Base-by-base conservation (phyloP, 2,329 filamentous ascomycete species). In the Cladosporium sp. region DNA sequence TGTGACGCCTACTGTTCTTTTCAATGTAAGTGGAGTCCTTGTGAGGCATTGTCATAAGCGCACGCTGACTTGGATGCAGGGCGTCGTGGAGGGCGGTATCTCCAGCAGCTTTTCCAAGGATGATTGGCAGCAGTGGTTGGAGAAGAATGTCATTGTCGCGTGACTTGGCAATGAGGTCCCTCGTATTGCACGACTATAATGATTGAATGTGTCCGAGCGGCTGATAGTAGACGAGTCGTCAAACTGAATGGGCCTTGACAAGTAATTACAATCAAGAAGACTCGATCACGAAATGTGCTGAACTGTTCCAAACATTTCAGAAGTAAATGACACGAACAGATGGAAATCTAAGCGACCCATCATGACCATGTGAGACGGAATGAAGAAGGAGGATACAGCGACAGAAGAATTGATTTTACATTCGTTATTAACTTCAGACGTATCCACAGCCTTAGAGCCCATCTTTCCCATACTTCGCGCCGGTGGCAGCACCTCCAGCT, bases 1-100 rank as follows among this genome's bases (percentile, higher is more conserved):
- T 81, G 92, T 97, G 49, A 94, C 92, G 51, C 94, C 94, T 1
- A 97, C 93, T 0, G 92, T 94, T 24, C 84, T 96, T 59, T 93
- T 96, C 77, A 88, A 98, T 78, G 93, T 79, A 68, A 71, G 74
- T 60, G 28, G 12, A 2, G 11, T 21, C 2, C 10, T 5, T 8
- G 52, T 93, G 93, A 1, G 97, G 93, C 0, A 92, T 94, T 21
- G 83, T 96, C 59, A 93, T 96, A 77, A 88, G 98, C 78, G 92
- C 78, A 69, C 70, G 72, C 61, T 74, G 59, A 75, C 63, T 32
- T 6, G 7, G 4, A 59, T 34, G 8, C 24, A 80, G 78, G 79
- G 93, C 0, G 86, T 96, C 28, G 89, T 96, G 59, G 91, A 91
- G 74, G 87, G 87, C 70, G 87, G 90, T 60, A 91, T 97, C 70